Conservation (phyloP, 2,329 filamentous ascomycete species). For the Aspergillus neotritici region DNA sequence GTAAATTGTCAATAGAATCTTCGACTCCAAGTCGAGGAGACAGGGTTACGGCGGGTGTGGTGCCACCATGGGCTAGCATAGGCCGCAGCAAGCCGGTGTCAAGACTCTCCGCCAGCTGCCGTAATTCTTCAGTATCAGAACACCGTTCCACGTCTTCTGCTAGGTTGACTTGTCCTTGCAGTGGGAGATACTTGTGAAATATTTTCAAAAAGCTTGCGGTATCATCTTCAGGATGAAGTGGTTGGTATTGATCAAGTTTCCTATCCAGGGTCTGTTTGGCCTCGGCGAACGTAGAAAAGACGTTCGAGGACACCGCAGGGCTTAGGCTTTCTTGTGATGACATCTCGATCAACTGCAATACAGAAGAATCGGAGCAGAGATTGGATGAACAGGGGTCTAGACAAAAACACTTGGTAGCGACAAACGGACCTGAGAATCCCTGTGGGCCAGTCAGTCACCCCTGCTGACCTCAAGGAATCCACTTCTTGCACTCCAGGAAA, state of each 20-base stretch:
- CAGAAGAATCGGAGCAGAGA: background rate
- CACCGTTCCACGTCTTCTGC: constrained; percentile 12
- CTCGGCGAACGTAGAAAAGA: background rate
- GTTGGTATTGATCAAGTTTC: background rate
- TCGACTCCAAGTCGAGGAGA: constrained; percentile 13
- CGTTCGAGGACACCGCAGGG: background rate
- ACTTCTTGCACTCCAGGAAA: no score
- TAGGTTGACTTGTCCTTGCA: constrained; percentile 12
- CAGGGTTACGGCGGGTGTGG: constrained; percentile 11
- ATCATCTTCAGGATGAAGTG: background rate
- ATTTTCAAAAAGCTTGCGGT: constrained; percentile 7
- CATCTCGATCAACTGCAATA: background rate
- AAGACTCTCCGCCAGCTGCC: constrained; percentile 13
- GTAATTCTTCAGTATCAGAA: constrained; percentile 11
- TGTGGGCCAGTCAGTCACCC: no score
- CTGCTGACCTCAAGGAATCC: no score
- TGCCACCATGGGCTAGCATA: constrained; percentile 15
- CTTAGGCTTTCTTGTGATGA: background rate
- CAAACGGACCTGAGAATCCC: background rate
- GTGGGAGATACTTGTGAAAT: constrained; percentile 10
- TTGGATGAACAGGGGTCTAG: background rate
- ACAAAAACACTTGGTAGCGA: background rate
- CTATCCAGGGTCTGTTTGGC: background rate
- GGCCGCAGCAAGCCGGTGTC: constrained; percentile 14
- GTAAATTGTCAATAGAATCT: constrained; percentile 18